Conservation (phyloP, 768 basidiomycete genomes). For the Solioccasus polychromus region DNA sequence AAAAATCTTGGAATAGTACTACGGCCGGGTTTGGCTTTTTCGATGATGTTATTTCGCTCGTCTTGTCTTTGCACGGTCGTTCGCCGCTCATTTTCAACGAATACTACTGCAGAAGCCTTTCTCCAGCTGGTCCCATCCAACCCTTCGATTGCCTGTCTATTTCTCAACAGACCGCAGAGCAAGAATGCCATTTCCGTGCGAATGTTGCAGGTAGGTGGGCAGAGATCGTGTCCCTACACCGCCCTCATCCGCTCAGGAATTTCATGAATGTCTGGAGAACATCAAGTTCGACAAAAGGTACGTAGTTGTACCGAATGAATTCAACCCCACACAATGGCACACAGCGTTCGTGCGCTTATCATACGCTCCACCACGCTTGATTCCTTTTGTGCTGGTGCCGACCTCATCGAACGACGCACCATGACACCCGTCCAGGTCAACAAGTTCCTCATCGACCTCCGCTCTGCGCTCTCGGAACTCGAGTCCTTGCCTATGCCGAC, state of each 20-base stretch:
- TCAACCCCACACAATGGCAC: neutral
- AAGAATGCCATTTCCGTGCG: slow-evolving; percentile 84
- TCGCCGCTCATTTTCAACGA: slow-evolving; percentile 22
- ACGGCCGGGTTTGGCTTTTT: no score
- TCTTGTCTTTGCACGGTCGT: neutral
- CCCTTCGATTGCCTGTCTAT: slow-evolving; percentile 68
- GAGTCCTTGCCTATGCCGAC: slow-evolving; percentile 85
- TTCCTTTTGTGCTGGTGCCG: slow-evolving; percentile 90
- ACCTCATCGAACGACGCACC: slow-evolving; percentile 78
- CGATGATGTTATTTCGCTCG: no score
- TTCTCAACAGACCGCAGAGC: slow-evolving; percentile 77
- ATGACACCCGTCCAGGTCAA: slow-evolving; percentile 76
- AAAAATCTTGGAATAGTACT: no score
- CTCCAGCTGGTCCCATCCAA: slow-evolving; percentile 51
- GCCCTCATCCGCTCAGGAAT: slow-evolving; percentile 47
- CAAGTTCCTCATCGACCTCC: slow-evolving; percentile 74
- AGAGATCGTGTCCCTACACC: neutral
- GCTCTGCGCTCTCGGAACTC: slow-evolving; percentile 68
- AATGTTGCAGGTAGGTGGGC: slow-evolving; percentile 57
- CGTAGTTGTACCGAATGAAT: slow-evolving; percentile 6
- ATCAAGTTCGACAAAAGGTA: slow-evolving; percentile 69
- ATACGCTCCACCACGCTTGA: slow-evolving; percentile 75
- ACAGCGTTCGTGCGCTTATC: slow-evolving; percentile 74
- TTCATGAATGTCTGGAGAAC: slow-evolving; percentile 63
- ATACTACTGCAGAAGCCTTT: slow-evolving; percentile 32